Evolutionary conservation across 176 grass and related monocot genomes (phyloP), one percentile per base, ranked within the genome.

Genomic region (Phoenix roebelenii): DNA sequence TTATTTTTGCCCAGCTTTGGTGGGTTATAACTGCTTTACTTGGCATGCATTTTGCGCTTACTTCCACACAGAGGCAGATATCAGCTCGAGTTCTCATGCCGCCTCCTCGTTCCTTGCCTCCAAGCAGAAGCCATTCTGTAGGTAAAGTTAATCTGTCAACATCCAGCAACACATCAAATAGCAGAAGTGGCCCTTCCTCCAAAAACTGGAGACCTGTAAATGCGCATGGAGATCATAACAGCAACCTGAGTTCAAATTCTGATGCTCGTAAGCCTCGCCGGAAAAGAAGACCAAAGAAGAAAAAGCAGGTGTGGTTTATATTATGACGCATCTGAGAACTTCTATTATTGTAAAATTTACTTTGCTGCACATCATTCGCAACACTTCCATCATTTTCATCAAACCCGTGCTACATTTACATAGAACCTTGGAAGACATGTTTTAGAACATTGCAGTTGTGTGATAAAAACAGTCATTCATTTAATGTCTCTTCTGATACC

Each of bases 271-370:
- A 92, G 49, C 84, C 82, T 15, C 76, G 81, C 9, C 87, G 93
- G 12, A 97, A 97, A 69, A 91, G 93, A 66, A 92, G 76, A 62
- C 93, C 64, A 56, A 96, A 96, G 83, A 98, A 98, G 76, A 98
- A 63, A 65, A 98, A 93, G 76, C 80, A 82, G 91, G 91, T 96
- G 68, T 22, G 10, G 18, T 55, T 22, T 55, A 19, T 55, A 44
- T 44, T 2, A 7, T 44, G 35, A 44, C 12, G 35, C 35, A 44
- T 44, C 35, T 44, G 35, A 44, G 35, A 44, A 44, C 35, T 44
- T 44, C 35, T 44, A 2, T 44, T 35, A 0, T 35, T 44, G 10
- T 12, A 44, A 14, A 44, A 44, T 44, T 44, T 44, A 2, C 10
- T 12, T 44, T 44, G 35, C 35, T 12, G 10, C 10, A 12, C 10